These are phyloP conservation scores for Flaveria sonorensis DNA, from an alignment of 129 eudicot genomes.

Conservation along the genomic window DNA sequence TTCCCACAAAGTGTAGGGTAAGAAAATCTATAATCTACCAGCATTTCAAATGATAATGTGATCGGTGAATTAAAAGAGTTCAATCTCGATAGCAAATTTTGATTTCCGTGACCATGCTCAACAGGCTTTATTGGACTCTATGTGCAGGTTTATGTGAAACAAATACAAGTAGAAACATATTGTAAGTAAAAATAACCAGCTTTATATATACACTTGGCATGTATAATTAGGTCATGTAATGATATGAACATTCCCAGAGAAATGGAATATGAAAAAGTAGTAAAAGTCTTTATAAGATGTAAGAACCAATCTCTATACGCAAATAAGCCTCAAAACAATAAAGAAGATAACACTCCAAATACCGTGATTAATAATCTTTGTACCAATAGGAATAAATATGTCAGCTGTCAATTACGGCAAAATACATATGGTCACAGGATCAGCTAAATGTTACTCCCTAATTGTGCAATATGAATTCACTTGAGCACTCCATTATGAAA, in stretches of 20 bases:
- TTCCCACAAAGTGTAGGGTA: conserved; percentile 36
- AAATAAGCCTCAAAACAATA: not conserved
- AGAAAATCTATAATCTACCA: conserved; percentile 94
- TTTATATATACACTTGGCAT: conserved; percentile 87
- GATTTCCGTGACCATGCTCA: not conserved
- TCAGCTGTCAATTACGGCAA: conserved; percentile 96
- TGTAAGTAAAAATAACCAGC: conserved; percentile 53
- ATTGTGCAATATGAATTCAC: not conserved
- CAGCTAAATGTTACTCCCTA: not conserved
- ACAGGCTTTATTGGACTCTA: not conserved
- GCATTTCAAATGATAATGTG: conserved; percentile 22
- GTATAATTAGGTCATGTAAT: conserved; percentile 95
- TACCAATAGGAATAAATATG: conserved; percentile 78
- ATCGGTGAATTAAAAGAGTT: not conserved
- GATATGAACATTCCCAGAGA: conserved; percentile 74
- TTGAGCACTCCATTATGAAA: conserved; percentile 5
- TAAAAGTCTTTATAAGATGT: conserved; percentile 1
- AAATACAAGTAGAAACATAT: not conserved
- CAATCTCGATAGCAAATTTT: not conserved
- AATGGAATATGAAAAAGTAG: not conserved
- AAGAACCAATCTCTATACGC: not conserved
- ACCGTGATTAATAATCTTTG: conserved; percentile 74
- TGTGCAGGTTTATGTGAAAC: conserved; percentile 15
- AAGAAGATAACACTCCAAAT: conserved; percentile 14
- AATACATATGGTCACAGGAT: conserved; percentile 62